Conservation (phyloP, 768 basidiomycete species). For the Phaffia tasmanica region DNA sequence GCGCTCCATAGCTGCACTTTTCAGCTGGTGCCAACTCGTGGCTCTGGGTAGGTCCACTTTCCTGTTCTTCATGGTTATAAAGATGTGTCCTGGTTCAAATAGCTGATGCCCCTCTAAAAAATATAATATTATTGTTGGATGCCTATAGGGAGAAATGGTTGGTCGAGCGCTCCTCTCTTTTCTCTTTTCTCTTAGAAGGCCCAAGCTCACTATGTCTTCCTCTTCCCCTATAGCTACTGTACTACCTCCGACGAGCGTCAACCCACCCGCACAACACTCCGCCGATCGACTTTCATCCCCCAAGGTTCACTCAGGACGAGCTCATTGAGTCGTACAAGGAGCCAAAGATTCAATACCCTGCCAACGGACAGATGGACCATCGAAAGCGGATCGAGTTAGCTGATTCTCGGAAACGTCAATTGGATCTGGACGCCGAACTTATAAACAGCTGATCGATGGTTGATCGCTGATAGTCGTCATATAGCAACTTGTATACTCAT, state of each 20-base stretch:
- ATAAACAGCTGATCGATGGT: no score
- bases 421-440: no score
- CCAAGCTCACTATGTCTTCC: not conserved
- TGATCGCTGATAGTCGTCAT: no score
- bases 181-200: not conserved
- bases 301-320: conserved; percentile 10
- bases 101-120: not conserved
- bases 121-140: not conserved
- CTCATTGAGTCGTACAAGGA: conserved; percentile 18
- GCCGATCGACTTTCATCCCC: not conserved
- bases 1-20: conserved; percentile 1
- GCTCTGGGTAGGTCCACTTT: conserved; percentile 10
- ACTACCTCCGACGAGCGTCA: conserved; percentile 19
- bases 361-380: no score
- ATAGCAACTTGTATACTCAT: no score
- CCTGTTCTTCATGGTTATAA: not conserved
- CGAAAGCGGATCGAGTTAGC: no score
- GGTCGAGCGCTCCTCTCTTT: not conserved
- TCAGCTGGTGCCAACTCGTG: conserved; percentile 6
- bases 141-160: conserved; percentile 22
- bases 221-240: conserved; percentile 3
- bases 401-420: no score
- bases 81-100: not conserved
- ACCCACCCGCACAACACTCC: not conserved
- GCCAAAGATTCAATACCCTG: conserved; percentile 5